Evolutionary conservation across 768 basidiomycete species (phyloP), one percentile per base, ranked within the genome.

Genomic region (Leccinum disarticulatum): DNA sequence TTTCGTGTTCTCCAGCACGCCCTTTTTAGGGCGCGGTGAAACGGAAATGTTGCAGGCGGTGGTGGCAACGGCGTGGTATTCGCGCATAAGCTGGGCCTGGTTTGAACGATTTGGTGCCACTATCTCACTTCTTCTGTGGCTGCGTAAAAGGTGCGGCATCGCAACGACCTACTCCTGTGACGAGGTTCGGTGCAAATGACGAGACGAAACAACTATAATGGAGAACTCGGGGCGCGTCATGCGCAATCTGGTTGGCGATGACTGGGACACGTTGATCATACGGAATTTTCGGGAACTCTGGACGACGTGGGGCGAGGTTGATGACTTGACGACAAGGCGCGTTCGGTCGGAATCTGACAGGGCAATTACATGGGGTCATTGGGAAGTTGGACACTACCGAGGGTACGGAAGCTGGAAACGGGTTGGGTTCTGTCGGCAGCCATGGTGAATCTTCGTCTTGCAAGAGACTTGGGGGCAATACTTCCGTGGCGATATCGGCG

Each of bases 1-100:
- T 43, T 41, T 6, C 61, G 48, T 56, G 38, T 13, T 66, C 65
- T 63, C 65, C 43, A 63, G 64, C 25, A 52, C 52, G 61, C 65
- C 65, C 56, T 63, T 55, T 28, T 55, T 38, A 56, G 61, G 65
- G 65, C 57, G 57, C 65, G 43, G 64, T 11, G 43, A 43, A 43
- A 19, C 43, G 63, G 61, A 41, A 33, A 43, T 55, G 55, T 64
- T 11, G 31, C 17, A 3, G 54, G 65, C 48, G 30, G 55, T 54
- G 61, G 57, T 54, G 61, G 57, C 14, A 11, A 48, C 31, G 22
- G 43, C 1, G 4, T 1, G 25, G 3, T 33, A 27, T 57, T 57
- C 30, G 31, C 22, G 2, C 38, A 27, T 14, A 43, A 4, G 9
- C 43, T 43, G 6, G 53, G 49, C 50, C 33, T 55, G 14, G 10